Conservation (phyloP, 371 early-diverging fungal species). For the Batrachochytrium dendrobatidis region DNA sequence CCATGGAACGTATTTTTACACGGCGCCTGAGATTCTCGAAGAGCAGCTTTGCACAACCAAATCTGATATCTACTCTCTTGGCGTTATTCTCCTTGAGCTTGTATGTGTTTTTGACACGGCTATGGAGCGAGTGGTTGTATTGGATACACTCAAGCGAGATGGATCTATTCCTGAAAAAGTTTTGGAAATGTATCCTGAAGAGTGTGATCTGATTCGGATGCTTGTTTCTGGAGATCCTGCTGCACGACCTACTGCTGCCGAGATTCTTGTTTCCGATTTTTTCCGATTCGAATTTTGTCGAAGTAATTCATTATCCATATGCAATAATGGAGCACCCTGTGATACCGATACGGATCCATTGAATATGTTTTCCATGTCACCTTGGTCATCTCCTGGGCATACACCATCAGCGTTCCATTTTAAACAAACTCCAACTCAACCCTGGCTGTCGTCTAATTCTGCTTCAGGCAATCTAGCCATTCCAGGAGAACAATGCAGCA, state of each 20-base stretch:
- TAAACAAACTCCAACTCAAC: no score
- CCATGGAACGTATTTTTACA: conserved; percentile 1
- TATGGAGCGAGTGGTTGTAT: conserved; percentile 57
- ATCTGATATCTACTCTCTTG: conserved; percentile 67
- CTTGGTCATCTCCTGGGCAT: no score
- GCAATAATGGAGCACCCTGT: no score
- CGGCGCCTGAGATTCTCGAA: conserved; percentile 6
- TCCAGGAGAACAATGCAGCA: no score
- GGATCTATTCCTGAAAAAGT: background rate
- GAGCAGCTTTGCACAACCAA: conserved; percentile 30
- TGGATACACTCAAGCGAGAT: background rate
- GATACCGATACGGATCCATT: no score
- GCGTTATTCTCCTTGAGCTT: conserved; percentile 70
- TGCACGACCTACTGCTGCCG: background rate
- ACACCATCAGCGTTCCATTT: no score
- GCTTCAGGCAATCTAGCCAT: no score
- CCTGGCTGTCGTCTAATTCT: no score
- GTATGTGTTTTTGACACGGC: conserved; percentile 59
- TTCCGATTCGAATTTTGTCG: no score
- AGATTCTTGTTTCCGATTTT: background rate
- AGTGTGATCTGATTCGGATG: background rate
- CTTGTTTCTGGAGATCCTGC: background rate
- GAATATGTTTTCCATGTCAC: no score
- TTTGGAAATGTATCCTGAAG: background rate
- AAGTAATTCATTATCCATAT: no score